These are phyloP conservation scores for Saksenaea oblongispora DNA, from an alignment of 371 early-diverging fungal species.

Conservation along the genomic window DNA sequence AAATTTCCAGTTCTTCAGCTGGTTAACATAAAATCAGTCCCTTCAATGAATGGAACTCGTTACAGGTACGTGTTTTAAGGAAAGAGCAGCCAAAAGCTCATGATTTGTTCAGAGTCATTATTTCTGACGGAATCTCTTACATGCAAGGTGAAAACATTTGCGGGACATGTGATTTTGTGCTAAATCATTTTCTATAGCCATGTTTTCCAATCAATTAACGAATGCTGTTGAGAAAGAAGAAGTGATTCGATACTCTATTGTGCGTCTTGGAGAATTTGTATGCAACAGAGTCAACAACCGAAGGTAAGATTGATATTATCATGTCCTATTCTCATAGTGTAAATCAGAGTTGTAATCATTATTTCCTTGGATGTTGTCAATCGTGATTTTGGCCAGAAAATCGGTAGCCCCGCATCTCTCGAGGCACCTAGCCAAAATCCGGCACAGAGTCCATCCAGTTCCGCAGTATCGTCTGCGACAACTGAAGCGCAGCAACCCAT, in stretches of 20 bases:
- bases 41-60: slow-evolving; percentile 39
- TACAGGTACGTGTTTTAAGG: slow-evolving; percentile 52
- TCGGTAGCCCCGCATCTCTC: slow-evolving; percentile 45
- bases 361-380: slow-evolving; percentile 49
- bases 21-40: slow-evolving; percentile 59
- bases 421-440: slow-evolving; percentile 17
- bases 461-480: slow-evolving; percentile 16
- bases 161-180: not conserved
- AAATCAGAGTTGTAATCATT: slow-evolving; percentile 56
- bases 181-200: slow-evolving; percentile 30
- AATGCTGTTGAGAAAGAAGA: slow-evolving; percentile 43
- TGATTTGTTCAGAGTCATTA: slow-evolving; percentile 49
- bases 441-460: not conserved
- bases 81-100: not conserved
- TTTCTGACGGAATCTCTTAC: slow-evolving; percentile 69
- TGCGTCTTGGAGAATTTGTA: slow-evolving; percentile 51
- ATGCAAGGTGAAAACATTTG: slow-evolving; percentile 59
- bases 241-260: slow-evolving; percentile 53
- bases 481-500: slow-evolving; percentile 19
- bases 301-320: slow-evolving; percentile 37
- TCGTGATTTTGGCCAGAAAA: slow-evolving; percentile 31
- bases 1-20: slow-evolving; percentile 60
- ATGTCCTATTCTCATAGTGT: not conserved
- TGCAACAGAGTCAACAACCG: slow-evolving; percentile 59
- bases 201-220: slow-evolving; percentile 66